Base-by-base conservation (phyloP, 1,284 basidiomycete genomes). In the Schizophyllum amplum region DNA sequence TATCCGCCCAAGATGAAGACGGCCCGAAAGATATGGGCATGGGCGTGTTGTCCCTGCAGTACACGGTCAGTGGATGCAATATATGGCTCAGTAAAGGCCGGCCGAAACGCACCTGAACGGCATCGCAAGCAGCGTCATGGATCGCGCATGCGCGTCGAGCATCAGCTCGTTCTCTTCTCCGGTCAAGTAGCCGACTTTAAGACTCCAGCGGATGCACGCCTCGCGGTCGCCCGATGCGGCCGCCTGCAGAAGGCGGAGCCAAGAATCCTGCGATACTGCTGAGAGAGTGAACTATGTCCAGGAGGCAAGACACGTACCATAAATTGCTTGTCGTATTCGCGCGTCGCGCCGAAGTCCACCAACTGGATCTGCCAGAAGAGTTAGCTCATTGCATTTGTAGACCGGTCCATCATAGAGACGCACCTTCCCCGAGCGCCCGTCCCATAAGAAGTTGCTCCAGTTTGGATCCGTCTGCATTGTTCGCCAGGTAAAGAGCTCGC, bases 381-480 rank as follows among this genome's bases (percentile, higher is more conserved):
- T 42, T 9, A n/a, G 51, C 42, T 58, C 13, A 25, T 42, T 42
- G 33, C 23, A 11, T 4, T 6, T 5, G 27, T 42, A 9, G 27
- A 13, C 17, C 4, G 33, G 33, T 42, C 3, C 7, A n/a, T n/a
- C n/a, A n/a, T n/a, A n/a, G n/a, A n/a, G n/a, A 42, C 33, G 7
- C 17, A 42, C 33, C 33, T 42, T 42, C 13, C 22, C 75, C 1
- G 84, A 82, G 4, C 71, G 58, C 4, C 76, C 67, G 70, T 95
- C 90, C 84, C 89, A 98, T 24, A 99, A 75, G 74, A 99, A 99
- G 71, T 98, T 99, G 22, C 91, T 92, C 91, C 92, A 98, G 68
- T 99, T 99, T 1, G 97, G 96, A 70, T 99, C 96, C 0, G 96
- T 99, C 71, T 99, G 97, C 97, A 99, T 98, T 51, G 90, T 75